Base-by-base conservation (phyloP, 345 rosid genomes). In the Hypericum androsaemum region DNA sequence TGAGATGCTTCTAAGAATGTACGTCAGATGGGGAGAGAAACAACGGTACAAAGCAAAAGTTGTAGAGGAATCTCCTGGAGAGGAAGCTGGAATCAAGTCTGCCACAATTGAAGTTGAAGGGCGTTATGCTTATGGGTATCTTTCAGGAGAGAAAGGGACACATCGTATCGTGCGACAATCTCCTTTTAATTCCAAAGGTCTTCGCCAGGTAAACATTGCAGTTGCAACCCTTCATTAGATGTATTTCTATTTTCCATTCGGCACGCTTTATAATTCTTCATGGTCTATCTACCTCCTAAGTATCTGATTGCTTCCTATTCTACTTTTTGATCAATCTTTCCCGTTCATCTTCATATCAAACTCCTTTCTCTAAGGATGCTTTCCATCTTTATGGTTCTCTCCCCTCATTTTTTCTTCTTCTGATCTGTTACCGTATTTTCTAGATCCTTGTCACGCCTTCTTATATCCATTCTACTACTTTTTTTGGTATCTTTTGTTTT, bases 81-180 rank as follows among this genome's bases (percentile, higher is more conserved):
- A 90, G 61, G 96, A 90, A 79, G 98, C 98, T 42, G 98, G 98
- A 61, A 84, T 90, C 67, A 90, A 90, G 71, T 90, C 96, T 0
- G 98, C 78, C 14, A 82, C 86, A 0, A 50, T 90, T 68, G 98
- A 90, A 78, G 58, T 90, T 39, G 89, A 82, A 63, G 96, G 96
- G 7, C 88, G 83, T 46, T 87, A 82, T 72, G 96, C 95, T 1
- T 90, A 82, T 60, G 98, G 98, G 58, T 87, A 87, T 58, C 65
- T 90, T 47, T 87, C 92, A 7, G 92, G 96, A 42, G 98, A 90
- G 69, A 90, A 87, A 77, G 98, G 98, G 64, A 87, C 98, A 5
- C 98, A 90, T 46, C 74, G 98, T 50, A 87, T 90, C 15, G 89
- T 90, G 10, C 73, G 96, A n/a, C 98, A 90, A 58, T 90, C 98